Conservation (phyloP, 108 stramenopile genomes). For the Skeletonema grethae region DNA sequence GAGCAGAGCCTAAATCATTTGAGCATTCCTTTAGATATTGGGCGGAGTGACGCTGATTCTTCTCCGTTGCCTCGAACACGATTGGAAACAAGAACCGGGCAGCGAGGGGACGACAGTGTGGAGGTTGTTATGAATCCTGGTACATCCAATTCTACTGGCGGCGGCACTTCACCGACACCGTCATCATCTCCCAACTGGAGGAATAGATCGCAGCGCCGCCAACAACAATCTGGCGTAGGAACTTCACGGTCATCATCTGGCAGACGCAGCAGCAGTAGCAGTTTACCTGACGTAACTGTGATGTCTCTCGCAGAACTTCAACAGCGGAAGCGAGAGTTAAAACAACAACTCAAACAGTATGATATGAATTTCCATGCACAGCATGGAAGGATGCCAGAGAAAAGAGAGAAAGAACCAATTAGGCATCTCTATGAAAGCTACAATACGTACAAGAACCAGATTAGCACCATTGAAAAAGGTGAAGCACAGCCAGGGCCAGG, state of each 20-base stretch:
- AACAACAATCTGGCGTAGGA: slow-evolving; percentile 14
- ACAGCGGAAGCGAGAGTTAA: slow-evolving; percentile 79
- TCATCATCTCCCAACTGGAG: slow-evolving; percentile 41
- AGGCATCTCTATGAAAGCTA: slow-evolving; percentile 95
- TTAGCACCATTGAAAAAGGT: slow-evolving; percentile 70
- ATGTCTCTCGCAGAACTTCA: slow-evolving; percentile 74
- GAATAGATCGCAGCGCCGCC: slow-evolving; percentile 30
- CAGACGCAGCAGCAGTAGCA: slow-evolving; percentile 11
- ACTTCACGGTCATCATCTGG: slow-evolving; percentile 24
- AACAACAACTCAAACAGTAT: slow-evolving; percentile 89
- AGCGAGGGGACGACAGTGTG: slow-evolving; percentile 37
- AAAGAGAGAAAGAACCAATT: slow-evolving; percentile 98
- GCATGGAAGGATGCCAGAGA: slow-evolving; percentile 92
- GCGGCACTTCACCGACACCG: slow-evolving; percentile 1
- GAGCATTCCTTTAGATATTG: slow-evolving; percentile 80
- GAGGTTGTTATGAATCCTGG: slow-evolving; percentile 35
- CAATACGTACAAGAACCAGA: slow-evolving; percentile 88
- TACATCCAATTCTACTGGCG: slow-evolving; percentile 14
- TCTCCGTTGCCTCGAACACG: slow-evolving; percentile 29
- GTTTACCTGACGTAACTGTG: slow-evolving; percentile 43
- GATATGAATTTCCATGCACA: slow-evolving; percentile 86
- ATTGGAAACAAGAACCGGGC: slow-evolving; percentile 34
- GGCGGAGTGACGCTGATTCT: slow-evolving; percentile 35
- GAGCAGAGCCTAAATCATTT: slow-evolving; percentile 52
- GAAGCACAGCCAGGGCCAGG: slow-evolving; percentile 48